These are phyloP conservation scores for Schrenkiella parvula DNA, from an alignment of 345 rosid species.

Conservation along the genomic window DNA sequence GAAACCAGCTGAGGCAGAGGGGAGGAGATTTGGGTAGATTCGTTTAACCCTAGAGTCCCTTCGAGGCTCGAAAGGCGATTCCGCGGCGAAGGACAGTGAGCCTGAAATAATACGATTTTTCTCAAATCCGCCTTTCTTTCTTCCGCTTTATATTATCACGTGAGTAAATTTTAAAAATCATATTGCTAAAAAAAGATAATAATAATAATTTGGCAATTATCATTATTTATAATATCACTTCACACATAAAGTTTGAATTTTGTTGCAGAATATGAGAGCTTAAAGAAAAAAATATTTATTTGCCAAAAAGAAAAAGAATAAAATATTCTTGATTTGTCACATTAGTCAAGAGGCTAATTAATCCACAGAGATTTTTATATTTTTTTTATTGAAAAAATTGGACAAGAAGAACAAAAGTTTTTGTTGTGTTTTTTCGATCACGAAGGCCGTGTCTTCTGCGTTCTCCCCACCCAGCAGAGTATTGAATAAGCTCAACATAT, in stretches of 20 bases:
- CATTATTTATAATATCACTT: background rate
- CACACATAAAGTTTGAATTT: background rate
- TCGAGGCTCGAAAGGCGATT: slow-evolving; percentile 22
- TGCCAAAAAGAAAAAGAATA: background rate
- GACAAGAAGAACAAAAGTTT: no score
- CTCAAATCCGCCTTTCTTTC: background rate
- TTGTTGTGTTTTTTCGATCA: no score
- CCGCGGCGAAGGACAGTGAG: slow-evolving; percentile 24
- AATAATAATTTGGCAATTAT: background rate
- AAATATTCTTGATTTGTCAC: background rate
- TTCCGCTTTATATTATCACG: background rate
- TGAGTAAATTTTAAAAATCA: background rate
- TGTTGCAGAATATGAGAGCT: background rate
- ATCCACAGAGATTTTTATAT: background rate
- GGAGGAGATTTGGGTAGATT: background rate
- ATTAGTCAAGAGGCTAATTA: background rate
- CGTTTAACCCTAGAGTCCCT: slow-evolving; percentile 21
- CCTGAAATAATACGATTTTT: background rate
- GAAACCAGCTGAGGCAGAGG: background rate
- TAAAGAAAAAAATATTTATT: background rate
- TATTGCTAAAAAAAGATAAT: background rate
- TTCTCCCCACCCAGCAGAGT: no score
- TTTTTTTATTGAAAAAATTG: background rate
- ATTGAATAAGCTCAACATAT: no score
- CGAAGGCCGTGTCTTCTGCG: no score